Base-by-base conservation (phyloP, 139 green algal genomes). In the Chlamydomonas sp. region DNA sequence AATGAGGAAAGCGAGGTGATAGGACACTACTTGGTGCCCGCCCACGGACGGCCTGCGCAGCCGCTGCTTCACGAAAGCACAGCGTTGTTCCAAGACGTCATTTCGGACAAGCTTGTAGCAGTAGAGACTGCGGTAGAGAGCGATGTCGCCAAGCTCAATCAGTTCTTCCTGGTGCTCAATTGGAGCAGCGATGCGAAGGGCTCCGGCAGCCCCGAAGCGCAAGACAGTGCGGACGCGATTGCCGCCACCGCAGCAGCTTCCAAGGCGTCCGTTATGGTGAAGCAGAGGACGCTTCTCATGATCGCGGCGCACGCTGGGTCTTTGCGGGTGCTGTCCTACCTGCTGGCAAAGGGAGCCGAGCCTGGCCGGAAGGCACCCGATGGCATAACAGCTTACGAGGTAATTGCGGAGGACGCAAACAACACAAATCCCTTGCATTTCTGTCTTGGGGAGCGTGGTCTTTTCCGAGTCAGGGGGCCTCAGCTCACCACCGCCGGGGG, bases 201-300 rank as follows among this genome's bases (percentile, higher is more conserved):
- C 60, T 63, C 49, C 6, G 8, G 16, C 0, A 67, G 69, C 0
- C 3, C 60, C 17, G 57, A n/a, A 17, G 6, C 49, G 10, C 66
- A 78, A 2, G 20, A 31, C 1, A 58, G 7, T 61, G 57, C 66
- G 2, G 81, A 78, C 2, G 20, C 17, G 18, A 3, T 61, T 4
- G 83, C 75, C 74, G 83, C 31, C 6, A 58, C 62, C 5, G 83
- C 59, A n/a, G 83, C 73, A 57, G 62, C 62, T 1, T 18, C 17
- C 16, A 92, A 90, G 80, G 60, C 91, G 1, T 71, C 77, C 2
- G 92, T 95, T 58, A 88, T 80, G 64, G 92, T 92, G 8, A 93
- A 93, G 77, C 78, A 87, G 66, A 74, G 92, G 10, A 93, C 89
- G 60, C 80, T 95, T 58, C 79, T 92, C 1, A 86, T 89, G 92